Base-by-base conservation (phyloP, 495 filamentous ascomycete genomes). In the Aspergillus steynii region DNA sequence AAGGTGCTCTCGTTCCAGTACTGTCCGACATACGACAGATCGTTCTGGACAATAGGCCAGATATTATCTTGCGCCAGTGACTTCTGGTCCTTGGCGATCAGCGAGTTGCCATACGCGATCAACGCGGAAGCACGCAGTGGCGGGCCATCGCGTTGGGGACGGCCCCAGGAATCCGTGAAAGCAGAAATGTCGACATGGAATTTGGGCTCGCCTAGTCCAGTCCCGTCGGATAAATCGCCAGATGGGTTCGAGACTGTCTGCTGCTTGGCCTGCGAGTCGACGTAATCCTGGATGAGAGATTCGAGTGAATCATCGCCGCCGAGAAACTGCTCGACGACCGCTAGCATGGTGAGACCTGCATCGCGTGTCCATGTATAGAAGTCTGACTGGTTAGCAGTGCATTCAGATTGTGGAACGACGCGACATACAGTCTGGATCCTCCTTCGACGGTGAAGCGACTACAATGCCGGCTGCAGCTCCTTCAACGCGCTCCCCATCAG, bases 321-420 rank as follows among this genome's bases (percentile, higher is more conserved):
- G 29, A 75, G 65, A 60, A 85, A 84, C 25, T 79, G 68, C 58
- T 86, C 81, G 50, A 86, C 68, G 6, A 87, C 55, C 26, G 79
- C 74, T 51, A 84, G 82, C 57, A 85, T 65, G 0, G 81, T 85
- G 49, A 89, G 66, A 1, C 82, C 83, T 0, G 83, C 77, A 65
- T 89, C 86, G 48, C 86, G 74, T 28, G 81, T 83, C 86, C 86
- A 88, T 8, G 84, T 85, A 63, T 83, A 88, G 65, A 82, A 86
- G 59, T 86, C 83, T 85, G 53, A 15, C 29, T 27, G 25, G 28
- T 65, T 48, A 62, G 25, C 26, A 47, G 2, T 28, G 20, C 4
- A 26, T 7, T 58, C 0, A 1, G 5, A 5, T 50, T 3, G 14
- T 27, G 29, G 15, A 28, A 37, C 15, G 20, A 5, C 50, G 1